A percentile compares a stretch with the other conserved stretches of the same genome.
Evolutionary conservation across 345 rosid species (phyloP).

Genomic region (Atalantia buxifolia): DNA sequence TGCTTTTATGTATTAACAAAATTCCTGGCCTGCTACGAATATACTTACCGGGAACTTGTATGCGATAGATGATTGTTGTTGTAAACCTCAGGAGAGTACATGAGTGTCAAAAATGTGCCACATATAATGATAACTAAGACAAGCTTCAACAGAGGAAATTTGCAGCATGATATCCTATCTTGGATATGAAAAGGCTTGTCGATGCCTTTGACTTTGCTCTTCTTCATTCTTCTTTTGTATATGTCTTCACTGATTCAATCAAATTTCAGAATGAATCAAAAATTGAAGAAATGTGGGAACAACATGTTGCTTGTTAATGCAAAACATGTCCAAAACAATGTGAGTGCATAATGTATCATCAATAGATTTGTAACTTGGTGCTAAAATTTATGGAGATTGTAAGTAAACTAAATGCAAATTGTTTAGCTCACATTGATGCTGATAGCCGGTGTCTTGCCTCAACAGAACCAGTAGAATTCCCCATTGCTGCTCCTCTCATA

Average conservation of each 20-base stretch:
- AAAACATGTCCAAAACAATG: background rate
- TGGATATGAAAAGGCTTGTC: conserved; percentile 53
- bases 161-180: conserved; percentile 58
- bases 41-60: conserved; percentile 32
- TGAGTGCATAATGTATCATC: background rate
- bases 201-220: conserved; percentile 44
- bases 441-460: conserved; percentile 45
- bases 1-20: background rate
- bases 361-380: background rate
- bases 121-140: conserved; percentile 51
- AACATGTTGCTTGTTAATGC: background rate
- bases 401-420: background rate
- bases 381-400: background rate
- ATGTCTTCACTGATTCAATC: conserved; percentile 56
- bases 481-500: conserved; percentile 37
- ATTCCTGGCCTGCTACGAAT: background rate
- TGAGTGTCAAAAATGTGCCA: conserved; percentile 52
- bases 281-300: background rate
- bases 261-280: background rate
- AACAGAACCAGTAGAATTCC: conserved; percentile 19
- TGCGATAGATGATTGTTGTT: conserved; percentile 33
- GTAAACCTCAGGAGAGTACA: conserved; percentile 54
- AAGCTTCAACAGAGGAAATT: conserved; percentile 53
- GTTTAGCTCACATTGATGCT: conserved; percentile 36
- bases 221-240: conserved; percentile 51